Evolutionary conservation across 805 yeast species (phyloP).

Genomic region (Wickerhamiella musiphila): DNA sequence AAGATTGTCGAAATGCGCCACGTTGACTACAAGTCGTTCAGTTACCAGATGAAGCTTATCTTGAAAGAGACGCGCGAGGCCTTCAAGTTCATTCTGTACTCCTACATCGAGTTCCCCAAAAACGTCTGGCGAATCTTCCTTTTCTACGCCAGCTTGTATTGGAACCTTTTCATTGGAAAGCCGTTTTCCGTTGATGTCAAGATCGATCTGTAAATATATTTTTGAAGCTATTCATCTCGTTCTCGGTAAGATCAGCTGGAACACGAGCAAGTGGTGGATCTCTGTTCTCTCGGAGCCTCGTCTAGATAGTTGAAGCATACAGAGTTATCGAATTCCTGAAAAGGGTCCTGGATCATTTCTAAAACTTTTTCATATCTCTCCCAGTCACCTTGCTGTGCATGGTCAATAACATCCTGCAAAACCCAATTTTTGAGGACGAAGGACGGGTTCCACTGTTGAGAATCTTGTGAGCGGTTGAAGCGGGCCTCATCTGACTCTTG

Average conservation of each 20-base stretch:
- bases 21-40: conserved; percentile 9
- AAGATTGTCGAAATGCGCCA: conserved; percentile 9
- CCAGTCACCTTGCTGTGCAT: conserved; percentile 35
- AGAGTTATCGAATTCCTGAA: too few relatives aligned
- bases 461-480: conserved; percentile 24
- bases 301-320: too few relatives aligned
- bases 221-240: background rate
- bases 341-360: too few relatives aligned
- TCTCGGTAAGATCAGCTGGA: background rate
- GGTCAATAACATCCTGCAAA: conserved; percentile 59
- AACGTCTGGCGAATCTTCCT: conserved; percentile 35
- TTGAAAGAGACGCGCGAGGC: conserved; percentile 39
- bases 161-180: conserved; percentile 59
- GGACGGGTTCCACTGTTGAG: conserved; percentile 46
- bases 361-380: conserved; percentile 31
- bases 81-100: conserved; percentile 39
- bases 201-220: conserved; percentile 3
- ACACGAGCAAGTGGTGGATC: background rate
- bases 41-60: conserved; percentile 35
- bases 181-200: conserved; percentile 2
- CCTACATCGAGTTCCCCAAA: conserved; percentile 57
- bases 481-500: conserved; percentile 25
- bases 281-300: too few relatives aligned
- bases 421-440: conserved; percentile 80
- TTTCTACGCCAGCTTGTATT: conserved; percentile 34